These are phyloP conservation scores for Eucalyptus camaldulensis DNA, from an alignment of 345 rosid genomes.

Conservation along the genomic window DNA sequence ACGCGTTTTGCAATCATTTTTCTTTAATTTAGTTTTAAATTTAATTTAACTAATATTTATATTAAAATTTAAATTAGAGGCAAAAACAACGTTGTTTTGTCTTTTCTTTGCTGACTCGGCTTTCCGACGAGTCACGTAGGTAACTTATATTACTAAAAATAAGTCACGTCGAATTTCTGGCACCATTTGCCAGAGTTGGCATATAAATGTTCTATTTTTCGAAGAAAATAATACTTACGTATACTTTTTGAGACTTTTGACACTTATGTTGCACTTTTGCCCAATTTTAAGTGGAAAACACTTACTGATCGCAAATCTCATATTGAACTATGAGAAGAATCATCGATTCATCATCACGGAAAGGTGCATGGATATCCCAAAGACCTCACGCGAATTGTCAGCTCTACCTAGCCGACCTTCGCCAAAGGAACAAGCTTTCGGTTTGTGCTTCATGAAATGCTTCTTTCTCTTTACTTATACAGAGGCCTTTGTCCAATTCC, in stretches of 20 bases:
- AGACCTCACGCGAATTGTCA: neutral
- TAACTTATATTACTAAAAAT: too few species aligned
- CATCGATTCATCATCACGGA: neutral
- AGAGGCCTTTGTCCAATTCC: neutral
- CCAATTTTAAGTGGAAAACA: neutral
- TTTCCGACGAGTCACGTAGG: fast-evolving
- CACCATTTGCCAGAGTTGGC: fast-evolving
- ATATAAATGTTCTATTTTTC: fast-evolving
- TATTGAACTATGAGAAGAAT: neutral
- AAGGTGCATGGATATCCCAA: neutral
- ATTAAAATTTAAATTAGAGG: too few species aligned
- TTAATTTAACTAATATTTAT: too few species aligned
- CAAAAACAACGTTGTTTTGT: too few species aligned
- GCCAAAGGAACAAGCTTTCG: neutral
- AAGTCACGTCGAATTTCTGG: fast-evolving
- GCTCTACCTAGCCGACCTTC: neutral
- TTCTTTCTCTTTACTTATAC: neutral
- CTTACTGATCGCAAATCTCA: neutral
- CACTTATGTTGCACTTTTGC: fast-evolving
- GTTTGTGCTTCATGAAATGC: neutral
- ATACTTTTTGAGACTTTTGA: fast-evolving
- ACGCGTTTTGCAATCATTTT: fast-evolving
- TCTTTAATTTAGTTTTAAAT: too few species aligned
- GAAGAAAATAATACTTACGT: fast-evolving
- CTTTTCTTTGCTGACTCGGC: fast-evolving